Conservation (phyloP, 2,329 filamentous ascomycete species). For the Aspergillus persii region DNA sequence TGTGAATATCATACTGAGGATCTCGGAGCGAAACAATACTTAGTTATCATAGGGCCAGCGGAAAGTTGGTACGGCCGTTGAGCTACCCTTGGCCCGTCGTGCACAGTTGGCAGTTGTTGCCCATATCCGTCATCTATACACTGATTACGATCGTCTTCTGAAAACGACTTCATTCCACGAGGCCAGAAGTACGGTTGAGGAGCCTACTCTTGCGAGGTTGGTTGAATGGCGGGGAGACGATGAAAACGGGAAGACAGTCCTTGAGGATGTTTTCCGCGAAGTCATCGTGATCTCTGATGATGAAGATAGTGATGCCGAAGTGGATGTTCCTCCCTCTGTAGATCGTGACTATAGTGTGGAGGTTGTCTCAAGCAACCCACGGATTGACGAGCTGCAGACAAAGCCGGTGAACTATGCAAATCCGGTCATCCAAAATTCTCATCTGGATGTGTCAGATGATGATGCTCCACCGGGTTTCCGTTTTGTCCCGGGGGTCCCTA, state of each 20-base stretch:
- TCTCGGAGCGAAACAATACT: slow-evolving; percentile 5
- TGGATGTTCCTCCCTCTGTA: slow-evolving; percentile 21
- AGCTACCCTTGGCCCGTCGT: slow-evolving; percentile 55
- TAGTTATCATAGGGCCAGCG: slow-evolving; percentile 44
- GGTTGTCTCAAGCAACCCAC: slow-evolving; percentile 40
- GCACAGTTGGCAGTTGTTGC: slow-evolving; percentile 62
- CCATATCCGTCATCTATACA: slow-evolving; percentile 62
- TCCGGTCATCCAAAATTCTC: slow-evolving; percentile 15
- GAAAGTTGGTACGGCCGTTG: slow-evolving; percentile 57
- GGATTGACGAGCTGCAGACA: slow-evolving; percentile 34
- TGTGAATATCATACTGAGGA: slow-evolving; percentile 10
- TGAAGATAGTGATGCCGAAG: slow-evolving; percentile 50
- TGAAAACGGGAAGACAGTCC: slow-evolving; percentile 50
- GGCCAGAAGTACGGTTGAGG: slow-evolving; percentile 56
- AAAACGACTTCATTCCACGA: slow-evolving; percentile 53
- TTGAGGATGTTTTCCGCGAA: slow-evolving; percentile 63
- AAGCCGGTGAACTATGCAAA: slow-evolving; percentile 28
- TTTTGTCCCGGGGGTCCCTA: slow-evolving; percentile 31
- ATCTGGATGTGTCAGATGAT: slow-evolving; percentile 33
- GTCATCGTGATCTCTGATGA: slow-evolving; percentile 64
- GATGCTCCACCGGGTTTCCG: slow-evolving; percentile 38
- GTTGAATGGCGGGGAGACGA: slow-evolving; percentile 63
- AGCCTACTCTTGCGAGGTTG: slow-evolving; percentile 54
- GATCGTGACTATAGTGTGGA: slow-evolving; percentile 43
- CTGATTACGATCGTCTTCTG: slow-evolving; percentile 60